phyloP scores from a whole-genome alignment of 495 filamentous ascomycete genomes.

The Pseudomonodictys pantanalensis region DNA sequence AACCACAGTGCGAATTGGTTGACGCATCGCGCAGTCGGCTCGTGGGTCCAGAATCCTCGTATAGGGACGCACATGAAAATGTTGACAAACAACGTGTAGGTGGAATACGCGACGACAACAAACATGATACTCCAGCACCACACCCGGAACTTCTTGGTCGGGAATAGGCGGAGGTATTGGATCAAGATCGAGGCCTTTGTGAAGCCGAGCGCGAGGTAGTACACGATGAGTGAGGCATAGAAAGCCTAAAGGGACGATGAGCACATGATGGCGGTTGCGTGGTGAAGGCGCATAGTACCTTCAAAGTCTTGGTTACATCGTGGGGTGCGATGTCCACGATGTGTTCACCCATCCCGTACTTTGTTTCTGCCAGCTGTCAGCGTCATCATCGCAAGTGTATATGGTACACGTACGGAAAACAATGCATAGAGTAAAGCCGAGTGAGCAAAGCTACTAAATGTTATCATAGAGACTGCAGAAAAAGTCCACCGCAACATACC shows the following conservation, averaged over 20 bases:
- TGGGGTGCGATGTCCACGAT: not conserved
- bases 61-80: constrained; percentile 40
- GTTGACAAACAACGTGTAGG: constrained; percentile 33
- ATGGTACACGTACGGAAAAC: constrained; percentile 10
- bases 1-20: constrained; percentile 49
- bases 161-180: constrained; percentile 35
- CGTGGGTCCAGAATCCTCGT: constrained; percentile 41
- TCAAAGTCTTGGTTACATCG: constrained; percentile 18
- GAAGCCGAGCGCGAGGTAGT: constrained; percentile 31
- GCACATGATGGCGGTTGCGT: not conserved
- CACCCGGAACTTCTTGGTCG: constrained; percentile 22
- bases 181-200: constrained; percentile 37
- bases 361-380: constrained; percentile 11
- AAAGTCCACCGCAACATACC: no score
- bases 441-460: constrained; percentile 33
- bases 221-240: constrained; percentile 30
- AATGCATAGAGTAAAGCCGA: constrained; percentile 30
- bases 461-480: no score
- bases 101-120: constrained; percentile 25
- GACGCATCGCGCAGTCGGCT: constrained; percentile 40
- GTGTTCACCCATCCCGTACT: constrained; percentile 35
- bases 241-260: constrained; percentile 25
- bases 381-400: not conserved
- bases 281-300: constrained; percentile 1
- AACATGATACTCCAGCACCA: constrained; percentile 26